phyloP scores from a whole-genome alignment of 225 moss, liverwort and hornwort genomes.

The Neckera pumila region DNA sequence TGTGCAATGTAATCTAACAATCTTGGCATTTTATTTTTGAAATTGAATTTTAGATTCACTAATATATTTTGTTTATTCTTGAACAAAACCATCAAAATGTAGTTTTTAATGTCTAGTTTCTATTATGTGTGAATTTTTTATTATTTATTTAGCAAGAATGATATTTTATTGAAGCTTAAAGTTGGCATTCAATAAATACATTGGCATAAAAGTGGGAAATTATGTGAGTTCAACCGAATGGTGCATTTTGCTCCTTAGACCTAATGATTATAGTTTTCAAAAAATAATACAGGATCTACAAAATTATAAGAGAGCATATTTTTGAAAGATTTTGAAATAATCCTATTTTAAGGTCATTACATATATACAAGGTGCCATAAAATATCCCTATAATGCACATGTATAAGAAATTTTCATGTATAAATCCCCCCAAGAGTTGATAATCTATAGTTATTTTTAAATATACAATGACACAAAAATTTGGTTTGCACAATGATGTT shows the following conservation, averaged over 20 bases:
- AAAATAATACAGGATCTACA: neutral
- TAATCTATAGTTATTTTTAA: neutral
- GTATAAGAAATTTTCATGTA: neutral
- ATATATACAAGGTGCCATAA: neutral
- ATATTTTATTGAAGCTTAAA: neutral
- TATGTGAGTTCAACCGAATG: neutral
- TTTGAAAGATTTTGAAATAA: neutral
- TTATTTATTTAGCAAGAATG: neutral
- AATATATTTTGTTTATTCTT: neutral
- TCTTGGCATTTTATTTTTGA: neutral
- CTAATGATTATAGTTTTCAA: neutral
- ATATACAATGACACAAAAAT: neutral
- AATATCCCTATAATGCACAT: too few relatives aligned
- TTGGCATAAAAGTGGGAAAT: accelerated
- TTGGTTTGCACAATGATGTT: neutral
- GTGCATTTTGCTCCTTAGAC: neutral
- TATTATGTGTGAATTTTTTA: neutral
- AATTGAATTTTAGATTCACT: too few relatives aligned
- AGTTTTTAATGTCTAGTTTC: neutral
- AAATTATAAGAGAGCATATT: neutral
- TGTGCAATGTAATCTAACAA: too few relatives aligned
- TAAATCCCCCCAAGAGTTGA: neutral
- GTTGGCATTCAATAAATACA: accelerated
- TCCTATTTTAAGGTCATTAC: neutral
- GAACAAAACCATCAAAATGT: neutral